Evolutionary conservation across 139 green algal genomes (phyloP).

Genomic region (Zygnema circumcarinatum): DNA sequence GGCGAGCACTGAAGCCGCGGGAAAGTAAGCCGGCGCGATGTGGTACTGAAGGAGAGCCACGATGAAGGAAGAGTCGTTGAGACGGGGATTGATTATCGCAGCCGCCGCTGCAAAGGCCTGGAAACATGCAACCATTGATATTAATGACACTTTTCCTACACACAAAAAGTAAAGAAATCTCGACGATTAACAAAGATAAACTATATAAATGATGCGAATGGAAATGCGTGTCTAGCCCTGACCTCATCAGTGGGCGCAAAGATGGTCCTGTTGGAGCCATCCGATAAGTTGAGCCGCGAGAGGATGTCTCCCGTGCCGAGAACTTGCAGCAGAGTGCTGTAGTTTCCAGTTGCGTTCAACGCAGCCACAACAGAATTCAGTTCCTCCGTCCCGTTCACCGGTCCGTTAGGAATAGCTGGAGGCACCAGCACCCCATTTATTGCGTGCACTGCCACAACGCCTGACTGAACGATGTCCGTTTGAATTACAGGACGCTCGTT

Average conservation of each 20-base stretch:
- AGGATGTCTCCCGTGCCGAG: background rate
- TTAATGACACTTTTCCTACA: no score
- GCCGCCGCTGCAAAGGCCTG: background rate
- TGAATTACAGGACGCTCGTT: background rate
- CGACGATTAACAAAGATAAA: no score
- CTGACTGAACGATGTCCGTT: background rate
- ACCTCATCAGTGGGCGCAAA: background rate
- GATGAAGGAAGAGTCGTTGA: no score
- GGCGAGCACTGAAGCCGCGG: background rate
- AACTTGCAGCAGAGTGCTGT: background rate
- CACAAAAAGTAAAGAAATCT: no score
- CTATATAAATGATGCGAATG: no score
- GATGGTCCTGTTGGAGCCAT: conserved; percentile 7
- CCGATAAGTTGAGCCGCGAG: background rate
- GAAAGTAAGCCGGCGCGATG: background rate
- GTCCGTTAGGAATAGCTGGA: background rate
- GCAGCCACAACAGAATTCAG: background rate
- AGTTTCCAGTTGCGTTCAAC: background rate
- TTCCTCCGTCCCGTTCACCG: background rate
- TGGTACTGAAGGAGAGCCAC: no score
- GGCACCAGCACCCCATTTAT: background rate
- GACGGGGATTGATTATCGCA: no score
- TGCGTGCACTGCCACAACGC: background rate
- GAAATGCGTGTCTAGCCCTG: no score
- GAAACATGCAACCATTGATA: no score